Conservation (phyloP, 768 basidiomycete species). For the Lactifluus rugatus region DNA sequence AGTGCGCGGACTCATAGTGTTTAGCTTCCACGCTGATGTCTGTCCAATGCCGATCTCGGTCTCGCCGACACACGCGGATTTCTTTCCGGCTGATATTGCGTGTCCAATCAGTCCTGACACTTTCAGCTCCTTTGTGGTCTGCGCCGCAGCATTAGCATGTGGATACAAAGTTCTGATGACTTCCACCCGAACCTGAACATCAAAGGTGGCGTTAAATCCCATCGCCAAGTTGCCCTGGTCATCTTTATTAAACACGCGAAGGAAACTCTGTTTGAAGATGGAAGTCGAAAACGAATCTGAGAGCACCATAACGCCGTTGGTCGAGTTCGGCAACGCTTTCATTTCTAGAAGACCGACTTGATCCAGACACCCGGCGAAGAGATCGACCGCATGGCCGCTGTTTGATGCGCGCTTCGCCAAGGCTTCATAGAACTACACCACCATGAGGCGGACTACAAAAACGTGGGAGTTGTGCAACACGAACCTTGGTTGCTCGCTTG, state of each 20-base stretch:
- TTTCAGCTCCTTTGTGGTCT: constrained; percentile 98
- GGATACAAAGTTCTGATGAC: not conserved
- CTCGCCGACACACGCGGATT: constrained; percentile 93
- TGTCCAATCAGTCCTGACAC: constrained; percentile 97
- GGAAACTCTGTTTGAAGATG: constrained; percentile 98
- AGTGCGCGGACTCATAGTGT: constrained; percentile 78
- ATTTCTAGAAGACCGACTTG: constrained; percentile 97
- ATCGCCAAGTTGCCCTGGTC: constrained; percentile 86
- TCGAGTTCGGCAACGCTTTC: constrained; percentile 91
- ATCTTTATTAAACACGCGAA: constrained; percentile 86
- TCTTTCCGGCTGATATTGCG: constrained; percentile 94
- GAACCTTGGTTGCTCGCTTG: constrained; percentile 91
- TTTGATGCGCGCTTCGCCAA: constrained; percentile 87
- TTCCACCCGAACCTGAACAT: constrained; percentile 64
- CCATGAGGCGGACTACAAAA: not conserved
- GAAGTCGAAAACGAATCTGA: constrained; percentile 96
- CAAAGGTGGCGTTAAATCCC: constrained; percentile 99
- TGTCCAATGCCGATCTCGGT: constrained; percentile 99
- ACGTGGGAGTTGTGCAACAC: constrained; percentile 9
- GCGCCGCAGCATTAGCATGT: constrained; percentile 4
- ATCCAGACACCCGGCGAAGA: constrained; percentile 95
- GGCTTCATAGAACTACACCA: constrained; percentile 80
- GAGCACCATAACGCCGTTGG: constrained; percentile 92
- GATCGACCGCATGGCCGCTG: constrained; percentile 90
- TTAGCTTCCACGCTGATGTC: constrained; percentile 98